These are phyloP conservation scores for Kandelia obovata DNA, from an alignment of 345 rosid genomes.

Conservation along the genomic window DNA sequence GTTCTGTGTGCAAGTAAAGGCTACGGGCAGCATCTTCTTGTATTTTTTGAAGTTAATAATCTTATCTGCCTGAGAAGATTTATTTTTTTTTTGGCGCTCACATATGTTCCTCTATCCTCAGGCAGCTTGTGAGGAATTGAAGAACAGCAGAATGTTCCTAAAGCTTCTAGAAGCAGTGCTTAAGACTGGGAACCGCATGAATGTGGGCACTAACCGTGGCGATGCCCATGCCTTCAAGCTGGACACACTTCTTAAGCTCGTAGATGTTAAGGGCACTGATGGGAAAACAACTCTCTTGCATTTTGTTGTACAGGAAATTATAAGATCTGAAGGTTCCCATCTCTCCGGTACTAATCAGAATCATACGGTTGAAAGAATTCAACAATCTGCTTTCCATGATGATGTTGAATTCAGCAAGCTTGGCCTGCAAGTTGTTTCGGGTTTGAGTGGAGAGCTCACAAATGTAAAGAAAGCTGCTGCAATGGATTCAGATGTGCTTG, in stretches of 20 bases:
- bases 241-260: constrained; percentile 6
- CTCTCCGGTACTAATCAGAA: neutral
- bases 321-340: constrained; percentile 1
- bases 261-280: constrained; percentile 12
- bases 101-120: neutral
- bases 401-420: constrained; percentile 4
- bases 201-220: constrained; percentile 16
- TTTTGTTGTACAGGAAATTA: constrained; percentile 8
- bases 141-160: constrained; percentile 9
- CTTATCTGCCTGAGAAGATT: constrained; percentile 1
- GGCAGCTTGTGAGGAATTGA: constrained; percentile 8
- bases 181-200: constrained; percentile 20
- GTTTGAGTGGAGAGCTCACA: constrained; percentile 6
- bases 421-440: constrained; percentile 8
- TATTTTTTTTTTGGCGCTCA: neutral
- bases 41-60: neutral
- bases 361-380: too few species aligned
- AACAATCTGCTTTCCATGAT: neutral
- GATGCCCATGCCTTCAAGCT: constrained; percentile 13
- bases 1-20: neutral
- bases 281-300: constrained; percentile 19
- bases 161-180: constrained; percentile 18
- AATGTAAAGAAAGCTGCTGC: constrained; percentile 12
- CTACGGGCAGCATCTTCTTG: neutral
- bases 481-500: constrained; percentile 8